Base-by-base conservation (phyloP, 306 rosid genomes). In the Prunus kanzakura region DNA sequence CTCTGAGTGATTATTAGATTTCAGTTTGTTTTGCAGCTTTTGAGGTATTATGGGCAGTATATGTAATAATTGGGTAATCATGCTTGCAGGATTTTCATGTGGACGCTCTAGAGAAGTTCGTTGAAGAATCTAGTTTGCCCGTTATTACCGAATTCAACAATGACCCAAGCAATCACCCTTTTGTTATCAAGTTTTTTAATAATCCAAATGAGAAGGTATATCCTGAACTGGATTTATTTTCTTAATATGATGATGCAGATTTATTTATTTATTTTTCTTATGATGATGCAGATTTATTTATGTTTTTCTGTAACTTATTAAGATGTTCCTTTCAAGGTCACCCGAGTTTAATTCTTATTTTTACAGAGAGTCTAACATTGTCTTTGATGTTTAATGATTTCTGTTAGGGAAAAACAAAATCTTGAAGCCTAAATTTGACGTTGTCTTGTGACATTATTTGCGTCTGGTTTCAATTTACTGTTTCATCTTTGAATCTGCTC, bases 151-250 rank as follows among this genome's bases (percentile, higher is more conserved):
- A 83, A 81, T 93, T 91, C 35, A 80, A 91, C 89, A 91, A 76
- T 47, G 96, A 96, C 18, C 96, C 93, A 25, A 84, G 3, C 86
- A 96, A 91, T 73, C 93, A 86, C 68, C 87, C 87, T 69, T 88
- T 75, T 76, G 90, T 96, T 74, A 9, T 64, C 46, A 93, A 96
- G 75, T 91, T 89, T 85, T 96, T 92, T 73, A 86, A 84, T 67
- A 81, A 22, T 78, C 74, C 80, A 16, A 71, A 84, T 71, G 89
- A 88, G 29, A 92, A 91, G 97, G 99, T 96, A 82, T 52, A 1
- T 20, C 45, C 46, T 23, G 11, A 30, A 20, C 45, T 81, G 23
- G 9, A 30, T 55, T 69, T 50, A 67, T 30, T 66, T 14, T 50
- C 41, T 15, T 47, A 68, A 4, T 20, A 41, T 13, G 35, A 25